phyloP scores from a whole-genome alignment of 257 asterid genomes.

The Orobanche coerulescens region DNA sequence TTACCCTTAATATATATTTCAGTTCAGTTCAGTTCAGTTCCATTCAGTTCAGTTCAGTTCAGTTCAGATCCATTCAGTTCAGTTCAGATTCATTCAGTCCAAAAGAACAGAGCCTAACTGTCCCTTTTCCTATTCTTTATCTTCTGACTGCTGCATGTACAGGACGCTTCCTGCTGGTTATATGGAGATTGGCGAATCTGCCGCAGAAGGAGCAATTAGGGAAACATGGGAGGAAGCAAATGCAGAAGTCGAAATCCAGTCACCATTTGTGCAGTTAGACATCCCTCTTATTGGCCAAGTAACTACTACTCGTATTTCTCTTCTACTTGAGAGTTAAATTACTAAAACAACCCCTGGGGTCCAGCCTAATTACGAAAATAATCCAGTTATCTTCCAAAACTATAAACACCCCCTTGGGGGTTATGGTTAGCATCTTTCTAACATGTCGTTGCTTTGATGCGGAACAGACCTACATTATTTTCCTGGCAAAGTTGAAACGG shows the following conservation, averaged over 20 bases:
- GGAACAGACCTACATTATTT: conserved; percentile 82
- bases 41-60: too few species aligned
- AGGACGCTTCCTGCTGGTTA: conserved; percentile 99
- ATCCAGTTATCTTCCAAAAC: not conserved
- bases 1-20: too few species aligned
- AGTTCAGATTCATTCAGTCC: too few species aligned
- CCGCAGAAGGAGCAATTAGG: conserved; percentile 81
- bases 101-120: too few species aligned
- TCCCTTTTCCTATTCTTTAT: not conserved
- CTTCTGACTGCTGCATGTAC: not conserved
- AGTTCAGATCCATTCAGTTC: too few species aligned
- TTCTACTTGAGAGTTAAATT: not conserved
- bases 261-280: conserved; percentile 87
- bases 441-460: conserved; percentile 16
- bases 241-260: conserved; percentile 73
- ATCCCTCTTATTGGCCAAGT: conserved; percentile 95
- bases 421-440: conserved; percentile 3
- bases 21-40: too few species aligned
- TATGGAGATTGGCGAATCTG: conserved; percentile 95
- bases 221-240: conserved; percentile 98
- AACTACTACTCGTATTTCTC: conserved; percentile 15
- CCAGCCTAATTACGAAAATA: not conserved
- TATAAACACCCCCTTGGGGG: not conserved
- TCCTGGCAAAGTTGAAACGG: conserved; percentile 78
- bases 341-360: not conserved